Conservation (phyloP, 345 rosid species). For the Populus tremula region DNA sequence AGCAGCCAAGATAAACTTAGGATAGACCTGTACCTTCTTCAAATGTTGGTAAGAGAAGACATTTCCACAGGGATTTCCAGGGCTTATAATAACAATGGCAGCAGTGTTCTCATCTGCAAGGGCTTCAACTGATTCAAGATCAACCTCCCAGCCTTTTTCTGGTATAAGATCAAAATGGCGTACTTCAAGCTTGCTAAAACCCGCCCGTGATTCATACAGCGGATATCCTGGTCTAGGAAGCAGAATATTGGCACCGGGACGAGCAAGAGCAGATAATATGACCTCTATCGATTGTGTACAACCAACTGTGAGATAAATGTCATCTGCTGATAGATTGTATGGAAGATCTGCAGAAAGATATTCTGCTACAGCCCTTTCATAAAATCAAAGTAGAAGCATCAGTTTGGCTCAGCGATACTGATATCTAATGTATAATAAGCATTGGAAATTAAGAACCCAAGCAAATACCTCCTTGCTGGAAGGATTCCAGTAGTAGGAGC, state of each 20-base stretch:
- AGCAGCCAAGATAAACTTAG: no score
- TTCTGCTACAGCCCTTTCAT: conserved; percentile 18
- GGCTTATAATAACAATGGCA: conserved; percentile 38
- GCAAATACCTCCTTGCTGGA: conserved; percentile 52
- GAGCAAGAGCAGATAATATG: conserved; percentile 19
- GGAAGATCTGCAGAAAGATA: conserved; percentile 31
- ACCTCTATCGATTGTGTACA: conserved; percentile 32
- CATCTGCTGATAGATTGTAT: conserved; percentile 23
- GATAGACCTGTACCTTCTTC: conserved; percentile 25
- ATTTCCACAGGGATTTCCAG: conserved; percentile 55
- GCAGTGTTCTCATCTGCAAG: conserved; percentile 30
- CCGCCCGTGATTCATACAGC: conserved; percentile 15
- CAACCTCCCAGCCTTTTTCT: conserved; percentile 39
- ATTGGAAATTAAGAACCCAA: not conserved
- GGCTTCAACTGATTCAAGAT: conserved; percentile 25
- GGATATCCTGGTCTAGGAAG: conserved; percentile 39
- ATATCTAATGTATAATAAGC: no score
- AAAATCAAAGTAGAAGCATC: not conserved
- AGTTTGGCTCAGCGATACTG: no score
- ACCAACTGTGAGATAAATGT: conserved; percentile 30
- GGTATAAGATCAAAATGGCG: conserved; percentile 36
- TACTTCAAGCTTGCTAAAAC: conserved; percentile 18
- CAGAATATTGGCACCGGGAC: conserved; percentile 31
- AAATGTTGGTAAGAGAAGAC: conserved; percentile 44
- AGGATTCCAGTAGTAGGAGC: conserved; percentile 45